phyloP scores from a whole-genome alignment of 106 monocot genomes.

The Dioscorea dumetorum region DNA sequence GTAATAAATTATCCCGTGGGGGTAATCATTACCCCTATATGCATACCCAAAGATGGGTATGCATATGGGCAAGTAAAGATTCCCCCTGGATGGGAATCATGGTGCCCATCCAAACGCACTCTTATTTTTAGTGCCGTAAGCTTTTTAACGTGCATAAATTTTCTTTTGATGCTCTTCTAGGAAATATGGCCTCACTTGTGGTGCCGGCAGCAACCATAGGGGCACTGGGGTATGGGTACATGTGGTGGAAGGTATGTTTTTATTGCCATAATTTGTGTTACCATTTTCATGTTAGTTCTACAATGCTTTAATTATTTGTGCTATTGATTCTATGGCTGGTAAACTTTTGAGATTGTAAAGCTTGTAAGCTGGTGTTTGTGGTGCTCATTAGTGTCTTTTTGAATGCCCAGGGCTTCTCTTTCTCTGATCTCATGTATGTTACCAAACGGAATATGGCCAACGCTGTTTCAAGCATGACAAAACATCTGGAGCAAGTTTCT shows the following conservation, averaged over 20 bases:
- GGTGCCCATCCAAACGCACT: too few relatives aligned
- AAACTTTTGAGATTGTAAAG: not conserved
- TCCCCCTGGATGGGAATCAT: too few relatives aligned
- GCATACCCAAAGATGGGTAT: too few relatives aligned
- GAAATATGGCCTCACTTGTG: slow-evolving; percentile 50
- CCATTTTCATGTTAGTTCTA: not conserved
- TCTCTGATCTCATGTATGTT: slow-evolving; percentile 91
- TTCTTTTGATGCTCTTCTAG: slow-evolving; percentile 15
- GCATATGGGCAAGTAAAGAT: too few relatives aligned
- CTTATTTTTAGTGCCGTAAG: too few relatives aligned
- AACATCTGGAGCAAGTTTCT: slow-evolving; percentile 84
- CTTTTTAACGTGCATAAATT: not conserved
- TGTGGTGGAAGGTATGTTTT: slow-evolving; percentile 93
- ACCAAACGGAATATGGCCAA: slow-evolving; percentile 89
- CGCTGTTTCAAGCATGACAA: slow-evolving; percentile 91
- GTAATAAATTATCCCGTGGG: too few relatives aligned
- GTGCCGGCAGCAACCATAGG: slow-evolving; percentile 78
- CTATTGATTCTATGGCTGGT: not conserved
- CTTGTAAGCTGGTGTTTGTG: not conserved
- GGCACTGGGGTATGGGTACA: slow-evolving; percentile 76
- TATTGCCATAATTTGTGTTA: not conserved
- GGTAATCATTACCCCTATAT: too few relatives aligned
- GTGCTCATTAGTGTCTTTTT: slow-evolving; percentile 4
- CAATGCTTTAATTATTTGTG: not conserved
- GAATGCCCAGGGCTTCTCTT: slow-evolving; percentile 52